Evolutionary conservation across 1,284 basidiomycete genomes (phyloP).

Genomic region (Phellopilus nigrolimitatus): DNA sequence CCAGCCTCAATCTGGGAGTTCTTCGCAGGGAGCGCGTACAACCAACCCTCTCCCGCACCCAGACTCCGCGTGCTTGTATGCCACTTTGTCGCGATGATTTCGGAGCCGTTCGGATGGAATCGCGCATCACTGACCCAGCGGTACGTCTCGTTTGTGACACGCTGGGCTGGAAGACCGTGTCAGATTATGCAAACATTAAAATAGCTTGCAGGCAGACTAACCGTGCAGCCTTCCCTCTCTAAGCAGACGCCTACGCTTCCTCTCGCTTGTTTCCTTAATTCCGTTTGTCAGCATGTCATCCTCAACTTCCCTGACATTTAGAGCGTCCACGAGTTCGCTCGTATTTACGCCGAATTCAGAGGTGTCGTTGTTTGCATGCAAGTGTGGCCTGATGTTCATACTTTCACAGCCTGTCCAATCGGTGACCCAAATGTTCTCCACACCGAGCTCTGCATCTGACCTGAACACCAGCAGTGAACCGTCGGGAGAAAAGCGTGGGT

Average conservation of each 20-base stretch:
- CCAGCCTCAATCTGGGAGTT: slow-evolving; percentile 29
- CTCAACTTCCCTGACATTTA: slow-evolving; percentile 38
- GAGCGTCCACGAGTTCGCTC: slow-evolving; percentile 31
- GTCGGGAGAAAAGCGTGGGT: slow-evolving; percentile 66
- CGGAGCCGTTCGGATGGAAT: slow-evolving; percentile 59
- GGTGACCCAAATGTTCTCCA: slow-evolving; percentile 70
- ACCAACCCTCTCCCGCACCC: slow-evolving; percentile 69
- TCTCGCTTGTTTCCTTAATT: slow-evolving; percentile 42
- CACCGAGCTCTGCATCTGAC: slow-evolving; percentile 64
- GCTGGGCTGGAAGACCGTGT: slow-evolving; percentile 42
- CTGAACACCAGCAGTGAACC: slow-evolving; percentile 58
- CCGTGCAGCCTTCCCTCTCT: slow-evolving; percentile 56
- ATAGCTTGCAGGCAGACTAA: slow-evolving; percentile 27
- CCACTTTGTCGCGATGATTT: slow-evolving; percentile 70
- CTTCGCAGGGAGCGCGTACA: slow-evolving; percentile 34
- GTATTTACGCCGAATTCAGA: slow-evolving; percentile 17
- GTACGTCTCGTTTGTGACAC: slow-evolving; percentile 70
- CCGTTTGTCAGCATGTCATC: slow-evolving; percentile 46
- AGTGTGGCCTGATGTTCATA: slow-evolving; percentile 45
- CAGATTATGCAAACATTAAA: slow-evolving; percentile 2
- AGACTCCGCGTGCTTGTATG: slow-evolving; percentile 58
- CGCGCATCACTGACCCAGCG: slow-evolving; percentile 63
- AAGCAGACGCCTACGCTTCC: slow-evolving; percentile 44
- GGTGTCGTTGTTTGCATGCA: slow-evolving; percentile 12
- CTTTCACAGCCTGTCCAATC: slow-evolving; percentile 57